Base-by-base conservation (phyloP, 192 early-diverging fungal species). In the Kickxella alabastrina region DNA sequence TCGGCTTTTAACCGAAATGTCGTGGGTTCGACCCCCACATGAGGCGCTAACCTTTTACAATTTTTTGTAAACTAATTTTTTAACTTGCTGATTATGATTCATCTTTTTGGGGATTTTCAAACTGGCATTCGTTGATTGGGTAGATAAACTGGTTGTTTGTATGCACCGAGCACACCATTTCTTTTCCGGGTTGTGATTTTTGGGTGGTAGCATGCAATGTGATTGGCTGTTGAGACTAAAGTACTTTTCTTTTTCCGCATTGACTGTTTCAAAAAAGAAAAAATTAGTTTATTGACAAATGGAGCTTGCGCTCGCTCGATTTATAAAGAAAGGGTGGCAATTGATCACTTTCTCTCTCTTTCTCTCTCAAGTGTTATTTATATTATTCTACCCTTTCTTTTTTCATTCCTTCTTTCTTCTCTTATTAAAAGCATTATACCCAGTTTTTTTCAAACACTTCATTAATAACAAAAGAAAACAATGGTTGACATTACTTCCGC, bases 1-100 rank as follows among this genome's bases (percentile, higher is more conserved):
- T 56, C 54, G 54, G 54, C 54, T 56, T 56, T 56, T 56, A 56
- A 56, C 54, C 54, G 54, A 56, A 56, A 56, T 56, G 54, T 56
- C 54, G 54, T 44, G 54, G 54, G 54, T 56, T 56, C 54, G 54
- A 56, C 43, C 54, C 54, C 54, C 54, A 44, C 54, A 47, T 23
- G 44, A 38, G 54, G 54, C 54, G 54, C 36, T 4, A 3, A 1
- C 28, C 21, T 39, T 40, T 56, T 38, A 19, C 13, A 6, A 6
- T 23, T 2, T 19, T 48, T 6, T 22, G 4, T 10, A n/a, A n/a
- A n/a, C n/a, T n/a, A n/a, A n/a, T n/a, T n/a, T n/a, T n/a, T n/a
- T n/a, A n/a, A n/a, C n/a, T n/a, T n/a, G n/a, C n/a, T n/a, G n/a
- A n/a, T n/a, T n/a, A n/a, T n/a, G n/a, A n/a, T n/a, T n/a, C n/a